These are phyloP conservation scores for Canariomyces notabilis DNA, from an alignment of 2,329 filamentous ascomycete species.

Conservation along the genomic window DNA sequence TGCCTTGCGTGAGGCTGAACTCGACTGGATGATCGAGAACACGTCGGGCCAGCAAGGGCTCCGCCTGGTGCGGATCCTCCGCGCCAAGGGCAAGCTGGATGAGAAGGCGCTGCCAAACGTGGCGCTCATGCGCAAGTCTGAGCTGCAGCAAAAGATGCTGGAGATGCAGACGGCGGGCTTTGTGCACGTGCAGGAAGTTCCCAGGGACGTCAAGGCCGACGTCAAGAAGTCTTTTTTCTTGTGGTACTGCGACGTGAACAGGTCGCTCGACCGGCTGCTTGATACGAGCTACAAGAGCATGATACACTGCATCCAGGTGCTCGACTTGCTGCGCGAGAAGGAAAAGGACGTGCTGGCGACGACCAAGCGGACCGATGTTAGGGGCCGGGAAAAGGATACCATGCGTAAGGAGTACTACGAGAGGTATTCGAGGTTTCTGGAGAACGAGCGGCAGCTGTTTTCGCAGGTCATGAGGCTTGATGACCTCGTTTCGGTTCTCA, in stretches of 20 bases:
- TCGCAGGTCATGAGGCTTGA: conserved; percentile 78
- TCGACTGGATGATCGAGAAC: conserved; percentile 76
- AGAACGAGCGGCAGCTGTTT: conserved; percentile 67
- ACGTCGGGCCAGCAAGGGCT: conserved; percentile 71
- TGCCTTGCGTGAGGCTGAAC: conserved; percentile 66
- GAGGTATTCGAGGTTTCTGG: conserved; percentile 53
- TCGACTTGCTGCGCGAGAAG: conserved; percentile 68
- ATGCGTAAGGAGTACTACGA: conserved; percentile 70
- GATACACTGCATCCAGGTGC: conserved; percentile 75
- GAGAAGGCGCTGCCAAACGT: conserved; percentile 81
- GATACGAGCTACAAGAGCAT: conserved; percentile 87
- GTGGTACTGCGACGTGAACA: conserved; percentile 81
- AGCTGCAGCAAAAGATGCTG: conserved; percentile 78
- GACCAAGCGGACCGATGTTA: conserved; percentile 79
- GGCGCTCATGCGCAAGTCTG: conserved; percentile 77
- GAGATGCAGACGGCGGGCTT: conserved; percentile 82
- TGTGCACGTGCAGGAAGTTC: conserved; percentile 89
- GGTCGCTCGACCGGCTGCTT: conserved; percentile 64
- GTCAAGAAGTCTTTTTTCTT: conserved; percentile 83
- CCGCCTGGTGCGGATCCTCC: conserved; percentile 78
- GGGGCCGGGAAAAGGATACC: conserved; percentile 75
- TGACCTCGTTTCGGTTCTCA: conserved; percentile 74
- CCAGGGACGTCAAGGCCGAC: conserved; percentile 73
- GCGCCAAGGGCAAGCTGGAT: conserved; percentile 86
- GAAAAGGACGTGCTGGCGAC: conserved; percentile 71